A percentile compares a stretch with the other conserved stretches of the same genome.
phyloP scores from a whole-genome alignment of 306 rosid species.

The Fagus sylvatica region DNA sequence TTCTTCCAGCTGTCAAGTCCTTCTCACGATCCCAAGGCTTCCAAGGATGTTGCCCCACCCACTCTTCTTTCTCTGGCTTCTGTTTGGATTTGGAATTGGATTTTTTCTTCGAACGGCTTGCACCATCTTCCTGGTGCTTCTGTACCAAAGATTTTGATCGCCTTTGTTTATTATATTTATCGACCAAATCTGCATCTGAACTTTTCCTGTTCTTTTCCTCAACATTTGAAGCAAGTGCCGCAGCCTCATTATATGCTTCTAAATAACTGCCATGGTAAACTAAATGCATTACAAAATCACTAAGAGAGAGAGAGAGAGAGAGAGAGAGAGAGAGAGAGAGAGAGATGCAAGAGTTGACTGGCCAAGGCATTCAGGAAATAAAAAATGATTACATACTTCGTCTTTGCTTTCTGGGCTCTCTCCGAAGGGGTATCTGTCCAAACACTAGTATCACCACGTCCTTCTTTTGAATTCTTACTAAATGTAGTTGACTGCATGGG shows the following conservation, averaged over 20 bases:
- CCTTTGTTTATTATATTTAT: slow-evolving; percentile 74
- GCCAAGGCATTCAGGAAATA: slow-evolving; percentile 18
- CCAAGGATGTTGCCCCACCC: slow-evolving; percentile 96
- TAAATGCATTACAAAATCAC: slow-evolving; percentile 16
- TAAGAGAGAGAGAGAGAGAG: background rate
- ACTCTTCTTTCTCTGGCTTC: slow-evolving; percentile 56
- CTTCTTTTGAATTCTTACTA: slow-evolving; percentile 68
- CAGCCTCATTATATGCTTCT: slow-evolving; percentile 85
- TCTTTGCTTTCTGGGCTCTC: slow-evolving; percentile 91
- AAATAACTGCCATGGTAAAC: slow-evolving; percentile 60
- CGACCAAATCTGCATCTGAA: slow-evolving; percentile 81
- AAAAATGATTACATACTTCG: slow-evolving; percentile 49
- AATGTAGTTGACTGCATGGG: slow-evolving; percentile 69
- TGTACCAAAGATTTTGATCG: slow-evolving; percentile 78
- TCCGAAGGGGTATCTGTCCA: slow-evolving; percentile 94
- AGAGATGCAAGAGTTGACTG: slow-evolving; percentile 7
- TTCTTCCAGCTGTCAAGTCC: slow-evolving; percentile 81
- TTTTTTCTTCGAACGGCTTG: slow-evolving; percentile 62
- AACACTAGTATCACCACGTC: slow-evolving; percentile 85
- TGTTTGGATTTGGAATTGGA: slow-evolving; percentile 28
- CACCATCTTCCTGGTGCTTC: slow-evolving; percentile 60
- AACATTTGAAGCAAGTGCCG: slow-evolving; percentile 72
- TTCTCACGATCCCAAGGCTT: slow-evolving; percentile 98
- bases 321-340: slow-evolving; percentile 2
- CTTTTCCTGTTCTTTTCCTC: slow-evolving; percentile 35